Conservation (phyloP, 2,329 filamentous ascomycete genomes). For the Diaporthe australafricana region DNA sequence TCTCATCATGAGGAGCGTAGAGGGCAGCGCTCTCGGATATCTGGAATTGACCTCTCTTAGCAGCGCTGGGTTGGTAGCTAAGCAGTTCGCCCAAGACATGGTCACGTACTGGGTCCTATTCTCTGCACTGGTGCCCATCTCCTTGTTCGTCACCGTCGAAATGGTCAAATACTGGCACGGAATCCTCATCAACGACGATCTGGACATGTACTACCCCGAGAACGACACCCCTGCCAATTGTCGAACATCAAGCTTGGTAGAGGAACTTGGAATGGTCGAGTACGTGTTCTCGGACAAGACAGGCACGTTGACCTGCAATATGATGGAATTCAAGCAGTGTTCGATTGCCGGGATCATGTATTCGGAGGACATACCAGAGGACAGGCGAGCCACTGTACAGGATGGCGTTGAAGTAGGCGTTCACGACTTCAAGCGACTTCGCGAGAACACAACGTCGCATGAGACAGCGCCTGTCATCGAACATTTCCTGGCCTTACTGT, state of each 20-base stretch:
- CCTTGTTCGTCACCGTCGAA: slow-evolving; percentile 96
- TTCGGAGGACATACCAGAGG: slow-evolving; percentile 90
- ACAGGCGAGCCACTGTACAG: slow-evolving; percentile 82
- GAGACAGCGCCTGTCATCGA: slow-evolving; percentile 66
- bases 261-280: slow-evolving; percentile 97
- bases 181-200: slow-evolving; percentile 96
- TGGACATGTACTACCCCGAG: slow-evolving; percentile 97
- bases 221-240: slow-evolving; percentile 96
- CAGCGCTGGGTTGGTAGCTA: slow-evolving; percentile 65
- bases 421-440: slow-evolving; percentile 83
- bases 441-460: slow-evolving; percentile 73
- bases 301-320: slow-evolving; percentile 95
- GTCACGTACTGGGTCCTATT: slow-evolving; percentile 99
- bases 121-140: slow-evolving; percentile 95
- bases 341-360: slow-evolving; percentile 95
- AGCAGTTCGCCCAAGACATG: slow-evolving; percentile 91
- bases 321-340: slow-evolving; percentile 98
- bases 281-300: slow-evolving; percentile 99
- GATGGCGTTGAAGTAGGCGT: slow-evolving; percentile 84
- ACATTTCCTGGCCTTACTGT: slow-evolving; percentile 87
- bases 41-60: slow-evolving; percentile 74
- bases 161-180: slow-evolving; percentile 98
- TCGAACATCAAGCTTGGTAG: slow-evolving; percentile 93
- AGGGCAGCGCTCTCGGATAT: slow-evolving; percentile 75
- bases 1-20: slow-evolving; percentile 78